Percentiles rank a stretch among this genome's conserved stretches.
phyloP scores from a whole-genome alignment of 192 early-diverging fungal species.

The Umbelopsis sp. region DNA sequence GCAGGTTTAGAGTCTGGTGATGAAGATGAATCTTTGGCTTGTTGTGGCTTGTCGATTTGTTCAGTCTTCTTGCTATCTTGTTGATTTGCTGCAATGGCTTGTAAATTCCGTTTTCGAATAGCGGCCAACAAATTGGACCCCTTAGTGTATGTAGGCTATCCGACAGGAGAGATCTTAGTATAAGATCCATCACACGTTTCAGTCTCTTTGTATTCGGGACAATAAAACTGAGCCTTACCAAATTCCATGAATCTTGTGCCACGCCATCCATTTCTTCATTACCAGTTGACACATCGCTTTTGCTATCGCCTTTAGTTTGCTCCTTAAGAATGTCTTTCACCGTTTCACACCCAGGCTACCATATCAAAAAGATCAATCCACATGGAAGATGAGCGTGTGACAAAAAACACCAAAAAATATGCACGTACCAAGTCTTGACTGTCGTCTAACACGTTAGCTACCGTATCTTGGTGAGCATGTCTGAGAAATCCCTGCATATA shows the following conservation, averaged over 20 bases:
- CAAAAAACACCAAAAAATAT: neutral
- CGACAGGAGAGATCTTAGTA: too few relatives aligned
- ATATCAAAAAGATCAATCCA: neutral
- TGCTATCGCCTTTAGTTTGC: slow-evolving; percentile 65
- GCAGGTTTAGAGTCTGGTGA: neutral
- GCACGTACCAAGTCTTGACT: slow-evolving; percentile 47
- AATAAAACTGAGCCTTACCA: neutral
- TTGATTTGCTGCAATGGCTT: neutral
- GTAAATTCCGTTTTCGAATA: neutral
- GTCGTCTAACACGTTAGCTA: slow-evolving; percentile 75
- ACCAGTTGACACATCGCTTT: slow-evolving; percentile 69
- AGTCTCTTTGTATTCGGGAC: neutral
- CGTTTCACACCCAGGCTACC: slow-evolving; percentile 2
- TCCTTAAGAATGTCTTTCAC: slow-evolving; percentile 25
- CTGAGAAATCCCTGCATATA: slow-evolving; percentile 55
- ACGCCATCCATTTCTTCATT: slow-evolving; percentile 28
- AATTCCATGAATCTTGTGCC: neutral
- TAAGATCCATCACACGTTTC: too few relatives aligned
- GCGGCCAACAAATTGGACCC: slow-evolving; percentile 1
- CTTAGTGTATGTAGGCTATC: neutral
- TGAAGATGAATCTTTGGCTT: neutral
- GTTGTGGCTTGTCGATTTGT: neutral
- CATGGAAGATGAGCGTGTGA: too few relatives aligned
- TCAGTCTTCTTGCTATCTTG: neutral
- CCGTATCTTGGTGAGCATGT: slow-evolving; percentile 76